Evolutionary conservation across 2,329 filamentous ascomycete genomes (phyloP), one percentile per base, ranked within the genome.

Genomic region (Gaeumannomyces sp.): DNA sequence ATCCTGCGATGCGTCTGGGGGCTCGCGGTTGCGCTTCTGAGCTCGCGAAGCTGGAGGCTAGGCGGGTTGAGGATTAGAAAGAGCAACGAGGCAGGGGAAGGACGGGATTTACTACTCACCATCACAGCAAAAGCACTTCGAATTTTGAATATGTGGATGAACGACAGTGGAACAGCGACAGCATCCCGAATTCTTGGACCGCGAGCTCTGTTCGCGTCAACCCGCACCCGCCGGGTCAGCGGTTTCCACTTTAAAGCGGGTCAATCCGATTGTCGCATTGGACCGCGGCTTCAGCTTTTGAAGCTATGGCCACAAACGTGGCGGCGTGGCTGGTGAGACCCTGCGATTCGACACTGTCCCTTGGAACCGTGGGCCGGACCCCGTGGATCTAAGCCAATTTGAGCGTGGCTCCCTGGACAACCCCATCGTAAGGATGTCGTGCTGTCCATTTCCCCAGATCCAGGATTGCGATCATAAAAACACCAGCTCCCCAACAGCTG

Each of bases 11-110:
- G 73, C 68, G 68, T 63, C 69, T 3, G 69, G 63, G 13, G 69
- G 68, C 27, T 72, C 76, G 68, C 76, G 77, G 69, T 75, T 76
- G 57, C 73, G 71, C 68, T 76, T 77, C 25, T 73, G 70, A 63
- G 72, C 71, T 57, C 71, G 67, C 29, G 67, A 66, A 31, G 68
- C 64, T 6, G 71, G 70, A 31, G 71, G 67, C 73, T 74, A 14
- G n/a, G 19, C 14, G 38, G 33, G 45, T 22, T 53, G 10, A n/a
- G 6, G 19, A 4, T 53, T 25, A 53, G 45, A 25, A 53, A 50
- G 6, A 10, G 45, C 22, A 25, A 25, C 10, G 3, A 10, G 22
- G 10, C 22, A n/a, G 8, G 22, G 22, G 38, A 16, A 19, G 11
- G 22, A 4, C 11, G 4, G 7, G 2, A 25, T 53, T n/a, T 25